Conservation (phyloP, 208 protist species). For the Endotrypanum monterogeii region DNA sequence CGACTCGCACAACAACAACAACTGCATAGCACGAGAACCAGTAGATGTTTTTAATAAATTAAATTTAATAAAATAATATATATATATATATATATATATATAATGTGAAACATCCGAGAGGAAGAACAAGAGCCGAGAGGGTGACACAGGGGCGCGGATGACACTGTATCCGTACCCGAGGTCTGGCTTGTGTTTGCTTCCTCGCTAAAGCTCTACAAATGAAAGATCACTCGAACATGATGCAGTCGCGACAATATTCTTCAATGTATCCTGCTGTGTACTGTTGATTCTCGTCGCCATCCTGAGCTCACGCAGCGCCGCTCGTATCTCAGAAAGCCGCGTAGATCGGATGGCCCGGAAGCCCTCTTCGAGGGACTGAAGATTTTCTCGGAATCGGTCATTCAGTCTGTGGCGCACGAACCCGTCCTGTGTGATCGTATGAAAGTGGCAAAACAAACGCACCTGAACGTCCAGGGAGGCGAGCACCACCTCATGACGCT, state of each 20-base stretch:
- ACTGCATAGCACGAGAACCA: too few species aligned
- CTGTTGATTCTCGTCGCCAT: slow-evolving; percentile 9
- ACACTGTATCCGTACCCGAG: not conserved
- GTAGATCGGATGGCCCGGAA: slow-evolving; percentile 12
- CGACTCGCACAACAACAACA: not conserved
- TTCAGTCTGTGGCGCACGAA: slow-evolving; percentile 14
- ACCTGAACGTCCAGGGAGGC: slow-evolving; percentile 30
- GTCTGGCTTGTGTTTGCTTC: not conserved
- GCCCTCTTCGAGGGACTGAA: slow-evolving; percentile 10
- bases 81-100: too few species aligned
- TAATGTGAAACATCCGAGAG: not conserved
- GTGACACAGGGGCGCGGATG: too few species aligned
- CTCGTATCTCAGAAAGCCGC: slow-evolving; percentile 11
- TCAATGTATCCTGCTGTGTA: slow-evolving; percentile 7
- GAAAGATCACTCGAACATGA: slow-evolving; percentile 27
- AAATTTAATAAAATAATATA: too few species aligned
- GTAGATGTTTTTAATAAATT: too few species aligned
- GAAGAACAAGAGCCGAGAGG: not conserved
- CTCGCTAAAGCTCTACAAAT: slow-evolving; percentile 8
- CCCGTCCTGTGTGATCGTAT: slow-evolving; percentile 13
- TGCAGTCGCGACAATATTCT: not conserved
- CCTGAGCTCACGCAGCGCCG: slow-evolving; percentile 15
- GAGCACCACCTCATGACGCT: slow-evolving; percentile 22
- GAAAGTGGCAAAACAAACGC: slow-evolving; percentile 35
- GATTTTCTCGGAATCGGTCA: not conserved